Percentiles rank a stretch among this genome's conserved stretches.
phyloP scores from a whole-genome alignment of 805 yeast species.

The Priceomyces carsonii region DNA sequence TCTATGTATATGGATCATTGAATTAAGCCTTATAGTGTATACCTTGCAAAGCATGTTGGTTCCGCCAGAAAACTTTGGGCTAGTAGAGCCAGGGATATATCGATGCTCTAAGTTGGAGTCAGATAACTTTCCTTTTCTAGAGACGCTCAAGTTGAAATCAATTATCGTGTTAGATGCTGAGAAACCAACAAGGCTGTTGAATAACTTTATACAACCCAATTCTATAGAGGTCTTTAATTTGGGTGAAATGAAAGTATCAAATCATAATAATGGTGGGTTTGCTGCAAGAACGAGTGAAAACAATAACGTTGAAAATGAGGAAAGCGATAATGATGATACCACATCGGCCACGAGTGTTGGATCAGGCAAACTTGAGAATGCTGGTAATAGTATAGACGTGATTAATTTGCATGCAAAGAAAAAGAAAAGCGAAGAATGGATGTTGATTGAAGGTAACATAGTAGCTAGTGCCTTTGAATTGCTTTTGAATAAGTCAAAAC shows the following conservation, averaged over 20 bases:
- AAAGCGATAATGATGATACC: conserved; percentile 11
- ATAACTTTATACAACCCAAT: conserved; percentile 61
- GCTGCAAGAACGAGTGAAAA: conserved; percentile 16
- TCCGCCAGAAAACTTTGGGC: conserved; percentile 90
- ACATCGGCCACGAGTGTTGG: neutral
- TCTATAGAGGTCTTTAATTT: conserved; percentile 52
- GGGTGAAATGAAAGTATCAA: conserved; percentile 43
- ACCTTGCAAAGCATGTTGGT: conserved; percentile 65
- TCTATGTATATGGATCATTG: too few relatives aligned
- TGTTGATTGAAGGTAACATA: conserved; percentile 68
- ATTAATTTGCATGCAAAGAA: conserved; percentile 22
- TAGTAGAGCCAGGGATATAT: conserved; percentile 83
- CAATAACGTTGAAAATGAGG: conserved; percentile 16
- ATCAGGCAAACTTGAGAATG: conserved; percentile 4
- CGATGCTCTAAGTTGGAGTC: conserved; percentile 80
- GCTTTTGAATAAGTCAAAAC: conserved; percentile 60
- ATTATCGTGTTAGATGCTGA: conserved; percentile 82
- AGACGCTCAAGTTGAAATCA: conserved; percentile 67
- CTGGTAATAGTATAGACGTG: conserved; percentile 18
- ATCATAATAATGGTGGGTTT: conserved; percentile 31
- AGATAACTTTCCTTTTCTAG: conserved; percentile 74
- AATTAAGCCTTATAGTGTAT: too few relatives aligned
- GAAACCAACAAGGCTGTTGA: conserved; percentile 72
- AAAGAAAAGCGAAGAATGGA: conserved; percentile 60
- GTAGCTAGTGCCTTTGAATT: conserved; percentile 66